Percentiles rank a stretch among this genome's conserved stretches.
These are phyloP conservation scores for Coccomyxa sp. DNA, from an alignment of 139 green algal species.

Conservation along the genomic window DNA sequence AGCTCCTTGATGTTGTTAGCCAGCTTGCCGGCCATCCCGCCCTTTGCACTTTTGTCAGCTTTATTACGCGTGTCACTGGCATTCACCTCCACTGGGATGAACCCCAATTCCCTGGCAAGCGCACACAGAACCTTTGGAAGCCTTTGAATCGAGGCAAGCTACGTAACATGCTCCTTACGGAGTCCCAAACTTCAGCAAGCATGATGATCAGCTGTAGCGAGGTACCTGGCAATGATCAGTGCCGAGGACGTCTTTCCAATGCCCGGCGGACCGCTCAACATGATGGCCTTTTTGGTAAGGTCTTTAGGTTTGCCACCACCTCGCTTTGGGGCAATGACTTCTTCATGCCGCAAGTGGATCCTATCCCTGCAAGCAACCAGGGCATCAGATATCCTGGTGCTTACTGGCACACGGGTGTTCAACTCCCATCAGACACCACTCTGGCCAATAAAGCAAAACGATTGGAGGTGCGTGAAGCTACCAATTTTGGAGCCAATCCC, in stretches of 20 bases:
- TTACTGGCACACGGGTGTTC: background rate
- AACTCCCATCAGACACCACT: background rate
- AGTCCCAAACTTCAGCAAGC: background rate
- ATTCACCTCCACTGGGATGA: conserved; percentile 87
- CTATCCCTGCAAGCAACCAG: conserved; percentile 38
- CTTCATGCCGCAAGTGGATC: conserved; percentile 57
- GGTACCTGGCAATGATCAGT: conserved; percentile 62
- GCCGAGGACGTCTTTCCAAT: conserved; percentile 90
- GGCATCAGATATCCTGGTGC: background rate
- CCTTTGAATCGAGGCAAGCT: conserved; percentile 17
- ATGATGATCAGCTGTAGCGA: background rate
- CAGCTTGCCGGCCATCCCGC: conserved; percentile 80
- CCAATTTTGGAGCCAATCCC: conserved; percentile 70
- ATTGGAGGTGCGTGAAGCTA: background rate
- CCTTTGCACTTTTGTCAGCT: conserved; percentile 55
- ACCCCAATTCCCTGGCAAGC: conserved; percentile 60
- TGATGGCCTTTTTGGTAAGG: conserved; percentile 86
- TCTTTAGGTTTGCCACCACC: conserved; percentile 29
- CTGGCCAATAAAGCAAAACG: background rate
- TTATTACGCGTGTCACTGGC: conserved; percentile 92
- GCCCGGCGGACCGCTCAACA: conserved; percentile 87
- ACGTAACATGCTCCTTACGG: conserved; percentile 52
- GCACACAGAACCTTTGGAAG: conserved; percentile 5
- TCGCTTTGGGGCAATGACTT: background rate
- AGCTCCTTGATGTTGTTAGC: conserved; percentile 92